These are phyloP conservation scores for Phaeotremella fagi DNA, from an alignment of 768 basidiomycete genomes.

Conservation along the genomic window DNA sequence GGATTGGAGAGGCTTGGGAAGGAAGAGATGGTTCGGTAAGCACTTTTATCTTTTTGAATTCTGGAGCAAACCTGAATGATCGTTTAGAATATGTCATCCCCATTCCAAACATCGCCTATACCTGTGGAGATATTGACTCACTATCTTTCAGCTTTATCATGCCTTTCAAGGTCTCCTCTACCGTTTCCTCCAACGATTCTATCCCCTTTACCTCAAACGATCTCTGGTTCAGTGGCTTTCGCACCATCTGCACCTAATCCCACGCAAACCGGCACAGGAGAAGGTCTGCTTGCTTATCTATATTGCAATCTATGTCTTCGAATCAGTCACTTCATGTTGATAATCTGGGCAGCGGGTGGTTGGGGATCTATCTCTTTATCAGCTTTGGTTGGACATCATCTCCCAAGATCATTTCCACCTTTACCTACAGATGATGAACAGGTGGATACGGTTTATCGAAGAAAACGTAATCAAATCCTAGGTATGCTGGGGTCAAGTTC, in stretches of 20 bases:
- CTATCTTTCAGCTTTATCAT: conserved; percentile 27
- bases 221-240: conserved; percentile 53
- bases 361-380: conserved; percentile 43
- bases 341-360: conserved; percentile 38
- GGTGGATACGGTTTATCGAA: no score
- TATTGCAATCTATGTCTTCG: conserved; percentile 33
- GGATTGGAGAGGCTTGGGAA: conserved; percentile 76
- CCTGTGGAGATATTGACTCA: conserved; percentile 28
- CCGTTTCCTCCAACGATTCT: conserved; percentile 36
- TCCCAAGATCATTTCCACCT: conserved; percentile 32
- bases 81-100: conserved; percentile 30
- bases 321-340: conserved; percentile 33
- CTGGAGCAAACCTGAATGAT: not conserved
- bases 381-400: conserved; percentile 25
- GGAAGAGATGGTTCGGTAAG: conserved; percentile 35
- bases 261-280: conserved; percentile 26
- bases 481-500: conserved; percentile 55
- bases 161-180: conserved; percentile 30
- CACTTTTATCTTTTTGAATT: not conserved
- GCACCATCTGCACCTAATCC: conserved; percentile 38
- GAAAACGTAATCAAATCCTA: conserved; percentile 13
- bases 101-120: conserved; percentile 24
- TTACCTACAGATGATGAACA: conserved; percentile 3
- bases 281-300: conserved; percentile 38
- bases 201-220: conserved; percentile 33